Evolutionary conservation across 2,329 filamentous ascomycete genomes (phyloP), one percentile per base, ranked within the genome.

Genomic region (Leptographium flavum): DNA sequence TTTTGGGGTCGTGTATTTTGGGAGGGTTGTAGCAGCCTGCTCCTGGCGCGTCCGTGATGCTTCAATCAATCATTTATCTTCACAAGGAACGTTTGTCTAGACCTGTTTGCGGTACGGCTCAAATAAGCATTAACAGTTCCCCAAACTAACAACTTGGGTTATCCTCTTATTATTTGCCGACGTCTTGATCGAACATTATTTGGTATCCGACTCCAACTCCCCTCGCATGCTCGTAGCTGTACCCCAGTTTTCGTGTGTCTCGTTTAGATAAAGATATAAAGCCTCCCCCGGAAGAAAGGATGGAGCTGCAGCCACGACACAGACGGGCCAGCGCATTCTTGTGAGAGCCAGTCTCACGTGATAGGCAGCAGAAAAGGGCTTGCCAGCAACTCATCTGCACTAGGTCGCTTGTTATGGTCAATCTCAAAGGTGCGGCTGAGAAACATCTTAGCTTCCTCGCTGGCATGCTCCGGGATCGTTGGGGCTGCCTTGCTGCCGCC

Each of bases 341-440:
- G 21, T 36, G 27, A 27, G 9, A 42, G 13, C 7, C 8, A 45
- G 13, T 4, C 8, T 47, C 41, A 53, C 11, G 76, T 77, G 58
- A 82, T 82, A 48, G 83, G 80, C 47, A 78, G 76, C 60, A 93
- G 68, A 66, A 96, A 96, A 31, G 79, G 75, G 64, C 83, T 88
- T 46, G 81, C 73, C 63, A 94, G 77, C 54, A 98, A 66, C 57
- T 96, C 88, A 57, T 95, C 88, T 13, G 92, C 92, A 56, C 80
- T 93, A 4, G 92, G 92, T 53, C 92, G 74, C 67, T 85, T 81
- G 61, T 93, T 87, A 63, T 94, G 86, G 57, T 98, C 88, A 57
- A 95, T 81, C 68, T 96, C 87, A 66, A 98, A 98, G 0, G 92
- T 95, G 66, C 84, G 79, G 46, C 75, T 73, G 52, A 98, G 67